Conservation (phyloP, 495 filamentous ascomycete genomes). For the Lasiosphaeriaceae sp. region DNA sequence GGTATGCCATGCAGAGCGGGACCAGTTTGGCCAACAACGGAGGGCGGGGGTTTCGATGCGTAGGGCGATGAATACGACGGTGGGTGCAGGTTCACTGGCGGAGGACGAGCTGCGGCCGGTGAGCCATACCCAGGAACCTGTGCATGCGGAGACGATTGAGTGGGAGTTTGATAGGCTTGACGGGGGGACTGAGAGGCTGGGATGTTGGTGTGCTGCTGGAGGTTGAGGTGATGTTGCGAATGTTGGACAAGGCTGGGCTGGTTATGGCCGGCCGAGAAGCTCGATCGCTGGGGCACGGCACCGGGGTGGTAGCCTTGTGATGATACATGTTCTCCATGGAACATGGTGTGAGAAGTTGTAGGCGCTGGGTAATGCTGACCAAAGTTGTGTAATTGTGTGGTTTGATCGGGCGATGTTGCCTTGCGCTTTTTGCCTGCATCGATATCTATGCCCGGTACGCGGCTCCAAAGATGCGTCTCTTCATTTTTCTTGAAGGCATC, state of each 20-base stretch:
- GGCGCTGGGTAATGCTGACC: constrained; percentile 20
- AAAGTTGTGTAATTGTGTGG: constrained; percentile 22
- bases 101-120: constrained; percentile 24
- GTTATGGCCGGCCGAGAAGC: constrained; percentile 11
- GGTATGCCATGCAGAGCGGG: constrained; percentile 14
- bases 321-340: constrained; percentile 18
- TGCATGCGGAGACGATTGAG: constrained; percentile 29
- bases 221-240: constrained; percentile 8
- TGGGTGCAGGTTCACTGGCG: constrained; percentile 28
- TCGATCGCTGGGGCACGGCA: constrained; percentile 23
- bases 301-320: constrained; percentile 21
- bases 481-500: constrained; percentile 84
- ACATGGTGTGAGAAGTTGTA: constrained; percentile 27
- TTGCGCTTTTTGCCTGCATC: constrained; percentile 52
- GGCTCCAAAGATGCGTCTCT: constrained; percentile 44
- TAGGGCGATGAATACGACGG: constrained; percentile 45
- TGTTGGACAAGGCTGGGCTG: constrained; percentile 28
- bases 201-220: constrained; percentile 1
- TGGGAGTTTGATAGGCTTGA: constrained; percentile 26
- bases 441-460: constrained; percentile 47
- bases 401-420: constrained; percentile 41
- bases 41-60: constrained; percentile 30
- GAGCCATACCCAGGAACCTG: constrained; percentile 32
- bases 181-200: constrained; percentile 14
- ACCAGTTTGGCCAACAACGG: constrained; percentile 10